A percentile compares a stretch with the other conserved stretches of the same genome.
These are phyloP conservation scores for Brasilioporus rufonigricans DNA, from an alignment of 768 basidiomycete genomes.

Conservation along the genomic window DNA sequence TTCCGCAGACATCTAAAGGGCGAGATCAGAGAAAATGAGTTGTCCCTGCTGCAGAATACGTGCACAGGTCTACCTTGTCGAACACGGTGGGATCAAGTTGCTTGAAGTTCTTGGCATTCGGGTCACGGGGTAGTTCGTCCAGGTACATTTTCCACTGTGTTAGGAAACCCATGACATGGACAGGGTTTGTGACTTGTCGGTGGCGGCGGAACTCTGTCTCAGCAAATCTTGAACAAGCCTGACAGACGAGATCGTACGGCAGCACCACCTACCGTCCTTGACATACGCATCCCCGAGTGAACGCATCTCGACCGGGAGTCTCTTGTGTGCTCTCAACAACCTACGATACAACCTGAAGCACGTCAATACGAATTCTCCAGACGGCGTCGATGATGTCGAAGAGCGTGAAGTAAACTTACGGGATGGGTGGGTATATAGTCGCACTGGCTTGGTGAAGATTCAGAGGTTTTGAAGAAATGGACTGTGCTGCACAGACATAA, in stretches of 20 bases:
- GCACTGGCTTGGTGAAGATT: constrained; percentile 62
- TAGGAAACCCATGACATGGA: constrained; percentile 92
- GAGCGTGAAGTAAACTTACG: constrained; percentile 44
- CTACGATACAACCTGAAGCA: constrained; percentile 69
- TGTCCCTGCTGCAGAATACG: constrained; percentile 5
- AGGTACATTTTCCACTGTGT: constrained; percentile 95
- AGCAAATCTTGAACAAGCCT: constrained; percentile 3
- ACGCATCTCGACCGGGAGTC: constrained; percentile 74
- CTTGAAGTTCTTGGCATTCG: constrained; percentile 47
- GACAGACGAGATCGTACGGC: neutral
- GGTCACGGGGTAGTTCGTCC: constrained; percentile 58
- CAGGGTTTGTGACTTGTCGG: constrained; percentile 73
- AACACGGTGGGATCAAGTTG: constrained; percentile 67
- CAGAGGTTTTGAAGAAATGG: constrained; percentile 54
- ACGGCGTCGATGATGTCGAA: neutral
- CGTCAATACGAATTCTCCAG: neutral
- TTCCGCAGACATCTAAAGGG: constrained; percentile 75
- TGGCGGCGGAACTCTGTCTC: constrained; percentile 85
- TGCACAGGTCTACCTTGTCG: constrained; percentile 57
- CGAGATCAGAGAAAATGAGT: neutral
- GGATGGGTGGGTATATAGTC: constrained; percentile 76
- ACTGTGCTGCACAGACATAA: constrained; percentile 30
- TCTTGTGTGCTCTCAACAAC: constrained; percentile 75
- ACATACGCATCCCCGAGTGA: constrained; percentile 84
- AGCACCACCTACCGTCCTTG: constrained; percentile 58